Evolutionary conservation across 768 basidiomycete genomes (phyloP), one percentile per base, ranked within the genome.

Genomic region (Mycena alexandri): DNA sequence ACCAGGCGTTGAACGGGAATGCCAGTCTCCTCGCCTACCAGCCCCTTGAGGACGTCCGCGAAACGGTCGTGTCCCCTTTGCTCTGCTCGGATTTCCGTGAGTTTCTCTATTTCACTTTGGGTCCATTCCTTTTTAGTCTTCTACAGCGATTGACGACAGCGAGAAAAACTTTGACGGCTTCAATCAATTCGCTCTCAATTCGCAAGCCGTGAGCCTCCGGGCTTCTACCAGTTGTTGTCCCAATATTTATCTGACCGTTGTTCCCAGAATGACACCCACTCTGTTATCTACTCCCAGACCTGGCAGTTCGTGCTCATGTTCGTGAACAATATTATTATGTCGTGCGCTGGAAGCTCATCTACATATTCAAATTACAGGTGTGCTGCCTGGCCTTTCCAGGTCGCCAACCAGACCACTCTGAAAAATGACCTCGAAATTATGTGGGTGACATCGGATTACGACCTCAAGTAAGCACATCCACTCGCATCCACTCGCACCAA

Each of bases 381-480:
- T 29, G 3, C 41, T 16, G 41, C 16, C 33, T 67, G 66, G 66
- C 66, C 66, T 6, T 66, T 52, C 43, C 0, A 17, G 7, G 64
- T 21, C 16, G 50, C 57, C 1, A 21, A 21, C 14, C 50, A 36
- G 9, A 21, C 56, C 25, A 60, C 33, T 12, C 33, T 66, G 38
- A 6, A 17, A 3, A 60, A 33, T 13, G 21, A 65, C 25, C 24
- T 56, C n/a, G 13, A 16, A 9, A 5, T 69, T 16, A 43, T 65
- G 43, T 65, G 56, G 63, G 33, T 69, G 57, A 69, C 68, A 22
- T 36, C 68, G 16, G 68, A 69, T 38, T 69, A 55, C 51, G 68
- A 69, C 38, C 29, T 61, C n/a, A 66, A 65, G 68, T 69, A 42
- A 16, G 62, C 38, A 22, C 36, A 5, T 48, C 9, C n/a, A 29